Percentiles rank a stretch among this genome's conserved stretches.
Evolutionary conservation across 2,329 filamentous ascomycete species (phyloP).

Genomic region (Trichoderma cornu-damae): DNA sequence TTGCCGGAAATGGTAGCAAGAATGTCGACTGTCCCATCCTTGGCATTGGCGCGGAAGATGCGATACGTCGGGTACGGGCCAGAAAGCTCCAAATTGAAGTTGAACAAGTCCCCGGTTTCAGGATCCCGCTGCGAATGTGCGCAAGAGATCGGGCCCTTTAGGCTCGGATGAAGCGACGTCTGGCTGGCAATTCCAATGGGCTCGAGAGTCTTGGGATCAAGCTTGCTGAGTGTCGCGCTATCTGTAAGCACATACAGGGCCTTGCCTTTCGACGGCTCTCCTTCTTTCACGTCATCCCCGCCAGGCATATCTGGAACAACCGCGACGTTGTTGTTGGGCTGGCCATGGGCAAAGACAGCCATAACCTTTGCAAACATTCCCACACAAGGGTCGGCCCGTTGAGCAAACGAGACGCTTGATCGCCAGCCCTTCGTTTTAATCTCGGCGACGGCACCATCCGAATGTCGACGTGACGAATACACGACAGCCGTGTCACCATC

Average conservation of each 20-base stretch:
- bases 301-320: conserved; percentile 58
- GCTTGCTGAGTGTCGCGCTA: conserved; percentile 55
- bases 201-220: conserved; percentile 68
- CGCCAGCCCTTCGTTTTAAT: conserved; percentile 56
- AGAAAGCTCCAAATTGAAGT: conserved; percentile 71
- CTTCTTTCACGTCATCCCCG: conserved; percentile 32
- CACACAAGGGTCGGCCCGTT: conserved; percentile 68
- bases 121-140: conserved; percentile 71
- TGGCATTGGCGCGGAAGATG: conserved; percentile 59
- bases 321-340: conserved; percentile 57
- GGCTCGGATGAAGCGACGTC: conserved; percentile 56
- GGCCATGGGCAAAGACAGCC: conserved; percentile 47
- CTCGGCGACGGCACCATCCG: conserved; percentile 56
- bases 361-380: conserved; percentile 68
- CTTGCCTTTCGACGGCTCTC: conserved; percentile 18
- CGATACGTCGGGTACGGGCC: conserved; percentile 57
- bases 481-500: conserved; percentile 41
- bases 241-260: conserved; percentile 29
- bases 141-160: conserved; percentile 62
- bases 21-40: conserved; percentile 62
- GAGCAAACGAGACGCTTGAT: conserved; percentile 59
- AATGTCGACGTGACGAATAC: conserved; percentile 67
- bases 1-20: conserved; percentile 58
- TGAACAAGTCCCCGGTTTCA: conserved; percentile 68
- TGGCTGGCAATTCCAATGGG: conserved; percentile 62